Conservation (phyloP, 176 grass and related monocot species). For the bread wheat (Triticum aestivum) region DNA sequence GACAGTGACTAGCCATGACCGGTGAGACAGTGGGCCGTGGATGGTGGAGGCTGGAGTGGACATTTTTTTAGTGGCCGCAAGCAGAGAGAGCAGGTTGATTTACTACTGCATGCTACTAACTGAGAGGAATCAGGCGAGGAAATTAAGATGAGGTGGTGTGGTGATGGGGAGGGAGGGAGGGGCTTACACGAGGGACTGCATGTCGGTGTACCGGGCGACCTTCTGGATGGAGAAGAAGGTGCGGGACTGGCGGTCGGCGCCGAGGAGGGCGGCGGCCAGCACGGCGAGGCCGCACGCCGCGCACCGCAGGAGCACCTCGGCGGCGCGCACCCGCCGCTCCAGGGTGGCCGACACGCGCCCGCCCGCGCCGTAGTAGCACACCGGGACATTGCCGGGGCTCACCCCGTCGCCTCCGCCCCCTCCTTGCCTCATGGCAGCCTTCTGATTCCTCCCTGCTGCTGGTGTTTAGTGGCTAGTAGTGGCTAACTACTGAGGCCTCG, state of each 20-base stretch:
- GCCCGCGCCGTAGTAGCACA: constrained; percentile 56
- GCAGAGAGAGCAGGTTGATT: background rate
- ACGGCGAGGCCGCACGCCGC: constrained; percentile 60
- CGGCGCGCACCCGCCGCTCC: constrained; percentile 71
- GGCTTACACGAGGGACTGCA: constrained; percentile 86
- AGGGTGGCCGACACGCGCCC: constrained; percentile 43
- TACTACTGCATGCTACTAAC: background rate
- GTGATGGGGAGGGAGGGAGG: background rate
- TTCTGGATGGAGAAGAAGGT: constrained; percentile 72
- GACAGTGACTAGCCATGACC: too few relatives aligned
- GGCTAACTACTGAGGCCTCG: background rate
- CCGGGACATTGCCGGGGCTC: constrained; percentile 67
- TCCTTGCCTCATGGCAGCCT: constrained; percentile 27
- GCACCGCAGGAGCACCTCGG: constrained; percentile 70
- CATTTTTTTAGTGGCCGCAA: background rate
- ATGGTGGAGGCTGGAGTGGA: too few relatives aligned
- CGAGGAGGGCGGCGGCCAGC: constrained; percentile 66
- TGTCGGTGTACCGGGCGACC: constrained; percentile 75
- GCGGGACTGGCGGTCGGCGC: constrained; percentile 52
- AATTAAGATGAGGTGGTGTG: background rate
- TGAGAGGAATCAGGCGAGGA: background rate
- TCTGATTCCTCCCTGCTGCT: background rate
- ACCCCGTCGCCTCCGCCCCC: constrained; percentile 32
- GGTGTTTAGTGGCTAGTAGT: background rate
- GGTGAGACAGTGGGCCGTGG: too few relatives aligned